phyloP scores from a whole-genome alignment of 768 basidiomycete genomes.

The Cyclocybe cylindracea region DNA sequence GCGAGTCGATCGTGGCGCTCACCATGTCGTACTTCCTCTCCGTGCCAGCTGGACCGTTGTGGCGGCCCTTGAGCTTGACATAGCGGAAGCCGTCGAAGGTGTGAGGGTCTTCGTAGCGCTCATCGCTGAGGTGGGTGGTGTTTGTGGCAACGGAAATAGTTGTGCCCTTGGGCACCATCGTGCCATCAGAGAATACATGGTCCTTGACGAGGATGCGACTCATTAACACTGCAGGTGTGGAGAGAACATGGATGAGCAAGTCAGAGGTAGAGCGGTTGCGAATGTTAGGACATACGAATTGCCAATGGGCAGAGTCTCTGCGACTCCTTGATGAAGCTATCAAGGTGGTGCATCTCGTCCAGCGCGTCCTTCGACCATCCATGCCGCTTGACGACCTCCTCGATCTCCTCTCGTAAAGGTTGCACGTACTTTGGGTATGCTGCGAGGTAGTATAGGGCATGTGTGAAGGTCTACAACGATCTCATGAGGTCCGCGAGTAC shows the following conservation, averaged over 20 bases:
- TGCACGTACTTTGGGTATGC: constrained; percentile 29
- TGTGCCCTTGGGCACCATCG: constrained; percentile 37
- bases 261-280: neutral
- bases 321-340: constrained; percentile 47
- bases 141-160: constrained; percentile 28
- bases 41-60: neutral
- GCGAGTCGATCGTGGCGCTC: constrained; percentile 26
- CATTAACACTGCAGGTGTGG: constrained; percentile 18
- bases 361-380: constrained; percentile 38
- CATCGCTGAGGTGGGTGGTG: constrained; percentile 29
- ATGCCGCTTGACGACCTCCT: constrained; percentile 32
- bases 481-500: too few relatives aligned
- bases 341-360: constrained; percentile 41
- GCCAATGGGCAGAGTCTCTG: constrained; percentile 14
- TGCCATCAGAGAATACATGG: constrained; percentile 46
- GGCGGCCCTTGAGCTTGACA: constrained; percentile 22
- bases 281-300: neutral
- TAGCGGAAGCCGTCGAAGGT: constrained; percentile 46
- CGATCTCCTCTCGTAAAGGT: constrained; percentile 45
- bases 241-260: neutral
- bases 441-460: constrained; percentile 39
- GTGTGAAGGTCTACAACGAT: constrained; percentile 31
- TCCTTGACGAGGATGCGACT: constrained; percentile 35
- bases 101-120: constrained; percentile 31
- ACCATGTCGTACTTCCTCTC: constrained; percentile 22